A percentile compares a stretch with the other conserved stretches of the same genome.
These are phyloP conservation scores for Paradendryphiella salina DNA, from an alignment of 2,329 filamentous ascomycete genomes.

Conservation along the genomic window DNA sequence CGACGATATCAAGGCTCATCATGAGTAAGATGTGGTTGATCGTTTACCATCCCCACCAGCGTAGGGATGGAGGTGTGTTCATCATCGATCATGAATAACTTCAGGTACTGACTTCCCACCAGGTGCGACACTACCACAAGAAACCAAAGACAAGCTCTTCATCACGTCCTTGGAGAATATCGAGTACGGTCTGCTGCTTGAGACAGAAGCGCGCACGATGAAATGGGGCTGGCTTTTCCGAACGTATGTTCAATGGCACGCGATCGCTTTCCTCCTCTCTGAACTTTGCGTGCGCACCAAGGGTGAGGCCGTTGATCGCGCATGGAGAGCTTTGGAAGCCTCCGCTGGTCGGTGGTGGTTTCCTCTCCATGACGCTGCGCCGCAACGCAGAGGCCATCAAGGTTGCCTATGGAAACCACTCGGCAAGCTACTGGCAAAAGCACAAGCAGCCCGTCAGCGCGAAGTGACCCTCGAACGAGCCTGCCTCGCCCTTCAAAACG, in stretches of 20 bases:
- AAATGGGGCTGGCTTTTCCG: slow-evolving; percentile 69
- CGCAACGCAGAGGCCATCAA: slow-evolving; percentile 39
- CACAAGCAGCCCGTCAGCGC: slow-evolving; percentile 57
- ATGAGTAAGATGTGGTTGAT: slow-evolving; percentile 79
- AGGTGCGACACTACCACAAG: slow-evolving; percentile 60
- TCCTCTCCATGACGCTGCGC: slow-evolving; percentile 28
- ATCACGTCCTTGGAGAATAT: slow-evolving; percentile 73
- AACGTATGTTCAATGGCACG: slow-evolving; percentile 68
- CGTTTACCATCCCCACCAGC: slow-evolving; percentile 73
- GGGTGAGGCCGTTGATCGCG: slow-evolving; percentile 62
- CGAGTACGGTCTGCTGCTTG: slow-evolving; percentile 69
- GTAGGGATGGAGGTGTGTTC: slow-evolving; percentile 54
- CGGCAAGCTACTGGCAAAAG: slow-evolving; percentile 63
- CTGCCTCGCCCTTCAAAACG: slow-evolving; percentile 31
- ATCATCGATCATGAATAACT: background rate
- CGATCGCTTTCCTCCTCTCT: slow-evolving; percentile 63
- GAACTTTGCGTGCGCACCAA: slow-evolving; percentile 62
- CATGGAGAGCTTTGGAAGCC: slow-evolving; percentile 61
- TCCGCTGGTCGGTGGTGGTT: slow-evolving; percentile 51
- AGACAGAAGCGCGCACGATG: slow-evolving; percentile 63
- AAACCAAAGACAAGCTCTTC: slow-evolving; percentile 70
- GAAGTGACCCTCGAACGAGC: slow-evolving; percentile 52
- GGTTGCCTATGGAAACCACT: slow-evolving; percentile 67
- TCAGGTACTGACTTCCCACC: background rate
- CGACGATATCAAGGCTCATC: slow-evolving; percentile 69